phyloP scores from a whole-genome alignment of 495 filamentous ascomycete species.

The Rusavskia elegans region DNA sequence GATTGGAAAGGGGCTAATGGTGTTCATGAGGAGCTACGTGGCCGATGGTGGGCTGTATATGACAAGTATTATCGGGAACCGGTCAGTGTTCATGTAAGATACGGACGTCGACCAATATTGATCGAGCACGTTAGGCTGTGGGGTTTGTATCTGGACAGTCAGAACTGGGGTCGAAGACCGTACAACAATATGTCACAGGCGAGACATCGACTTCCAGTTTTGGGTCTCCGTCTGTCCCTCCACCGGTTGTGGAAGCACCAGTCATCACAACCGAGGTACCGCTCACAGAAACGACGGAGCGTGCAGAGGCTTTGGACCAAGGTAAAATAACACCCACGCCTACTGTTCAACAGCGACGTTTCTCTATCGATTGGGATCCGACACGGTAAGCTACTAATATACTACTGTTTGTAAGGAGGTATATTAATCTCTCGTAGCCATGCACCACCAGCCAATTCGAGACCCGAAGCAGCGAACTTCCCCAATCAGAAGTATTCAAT shows the following conservation, averaged over 20 bases:
- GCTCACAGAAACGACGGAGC: slow-evolving; percentile 16
- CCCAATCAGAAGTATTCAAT: slow-evolving; percentile 58
- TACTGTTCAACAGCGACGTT: slow-evolving; percentile 25
- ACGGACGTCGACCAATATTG: no score
- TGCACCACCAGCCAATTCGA: slow-evolving; percentile 55
- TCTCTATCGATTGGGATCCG: slow-evolving; percentile 50
- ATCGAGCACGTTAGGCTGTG: not conserved
- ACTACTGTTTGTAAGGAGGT: not conserved
- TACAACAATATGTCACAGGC: slow-evolving; percentile 24
- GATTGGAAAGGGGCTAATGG: slow-evolving; percentile 36
- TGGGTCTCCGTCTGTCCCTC: slow-evolving; percentile 16
- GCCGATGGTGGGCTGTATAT: slow-evolving; percentile 83
- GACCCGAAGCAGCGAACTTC: slow-evolving; percentile 65
- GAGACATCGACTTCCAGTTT: slow-evolving; percentile 15
- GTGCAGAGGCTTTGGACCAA: slow-evolving; percentile 21
- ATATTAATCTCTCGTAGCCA: slow-evolving; percentile 31
- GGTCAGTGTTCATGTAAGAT: slow-evolving; percentile 16
- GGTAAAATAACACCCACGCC: slow-evolving; percentile 22
- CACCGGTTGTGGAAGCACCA: slow-evolving; percentile 18
- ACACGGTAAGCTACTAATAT: slow-evolving; percentile 31
- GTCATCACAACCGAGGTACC: slow-evolving; percentile 26
- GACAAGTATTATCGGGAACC: slow-evolving; percentile 60
- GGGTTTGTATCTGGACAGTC: not conserved
- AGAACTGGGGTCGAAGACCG: slow-evolving; percentile 3
- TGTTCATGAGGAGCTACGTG: slow-evolving; percentile 65